These are phyloP conservation scores for Kewa caespitosa DNA, from an alignment of 179 eudicot species.

Conservation along the genomic window DNA sequence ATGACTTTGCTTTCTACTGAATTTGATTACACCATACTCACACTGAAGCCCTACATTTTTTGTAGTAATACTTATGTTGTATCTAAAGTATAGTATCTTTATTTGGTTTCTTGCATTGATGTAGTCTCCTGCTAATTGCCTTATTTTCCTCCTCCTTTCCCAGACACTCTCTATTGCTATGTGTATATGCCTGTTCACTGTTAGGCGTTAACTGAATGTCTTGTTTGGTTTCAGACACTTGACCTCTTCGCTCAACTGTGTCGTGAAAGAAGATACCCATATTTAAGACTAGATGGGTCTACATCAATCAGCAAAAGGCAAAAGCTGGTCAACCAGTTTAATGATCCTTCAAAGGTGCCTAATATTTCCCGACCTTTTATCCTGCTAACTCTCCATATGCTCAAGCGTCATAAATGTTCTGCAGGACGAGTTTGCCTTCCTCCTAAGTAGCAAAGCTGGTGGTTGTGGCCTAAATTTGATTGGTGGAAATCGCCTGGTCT, in stretches of 20 bases:
- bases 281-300: constrained; percentile 84
- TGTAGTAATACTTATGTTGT: not conserved
- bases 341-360: constrained; percentile 84
- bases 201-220: constrained; percentile 23
- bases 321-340: constrained; percentile 86
- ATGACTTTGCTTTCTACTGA: not conserved
- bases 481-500: constrained; percentile 93
- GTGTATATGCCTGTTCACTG: not conserved
- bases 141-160: constrained; percentile 3
- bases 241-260: constrained; percentile 98
- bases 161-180: not conserved
- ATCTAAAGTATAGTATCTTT: not conserved
- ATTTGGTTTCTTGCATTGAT: not conserved
- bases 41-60: not conserved
- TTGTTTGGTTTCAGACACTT: constrained; percentile 58
- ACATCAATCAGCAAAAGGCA: constrained; percentile 94
- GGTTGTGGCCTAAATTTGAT: constrained; percentile 99
- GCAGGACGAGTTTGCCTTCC: constrained; percentile 99
- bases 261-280: constrained; percentile 97
- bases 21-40: not conserved
- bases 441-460: constrained; percentile 99
- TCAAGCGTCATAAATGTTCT: constrained; percentile 24
- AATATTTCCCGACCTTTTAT: constrained; percentile 5
- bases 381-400: constrained; percentile 6
- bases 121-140: not conserved